Base-by-base conservation (phyloP, 768 basidiomycete genomes). In the Hortiboletus campestris region DNA sequence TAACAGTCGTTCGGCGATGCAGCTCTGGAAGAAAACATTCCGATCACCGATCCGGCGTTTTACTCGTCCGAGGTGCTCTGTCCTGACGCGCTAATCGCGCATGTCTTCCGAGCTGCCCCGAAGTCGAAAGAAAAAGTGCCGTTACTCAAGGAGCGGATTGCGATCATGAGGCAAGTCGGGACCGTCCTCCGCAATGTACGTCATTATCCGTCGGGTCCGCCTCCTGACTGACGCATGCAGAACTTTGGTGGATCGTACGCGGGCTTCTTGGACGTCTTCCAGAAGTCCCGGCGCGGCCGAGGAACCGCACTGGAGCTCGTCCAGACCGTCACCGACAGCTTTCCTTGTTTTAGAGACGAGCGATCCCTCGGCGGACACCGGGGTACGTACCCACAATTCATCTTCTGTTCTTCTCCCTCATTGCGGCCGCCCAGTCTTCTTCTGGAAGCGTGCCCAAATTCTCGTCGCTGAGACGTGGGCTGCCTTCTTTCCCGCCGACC, bases 361-460 rank as follows among this genome's bases (percentile, higher is more conserved):
- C 74, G 76, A 6, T 69, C 70, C 31, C 79, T 80, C 58, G 74
- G 84, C 39, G 86, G 83, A 28, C 75, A 75, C 22, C 83, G 78
- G 79, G 78, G 91, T 89, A 59, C 29, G 72, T 58, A 22, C 40
- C 35, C 16, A 17, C 19, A 7, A 19, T 11, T 16, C 14, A 1
- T 20, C n/a, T 40, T 28, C 6, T 20, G 31, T 31, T 25, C 28
- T 34, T 25, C n/a, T 38, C n/a, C 31, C 48, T 60, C 49, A 56
- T 22, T 8, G 14, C 3, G 10, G 16, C 22, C 32, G 17, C 14
- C 12, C 49, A 92, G 90, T 94, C 9, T 84, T 72, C 70, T 78
- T 95, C 53, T 94, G 92, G 89, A 96, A 96, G 68, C 85, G 93
- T 34, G 86, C 92, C 1, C 93, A 96, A 61, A 96, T 96, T 53